A percentile compares a stretch with the other conserved stretches of the same genome.
Conservation (phyloP, 768 basidiomycete species). For the Candolleomyces efflorescens region DNA sequence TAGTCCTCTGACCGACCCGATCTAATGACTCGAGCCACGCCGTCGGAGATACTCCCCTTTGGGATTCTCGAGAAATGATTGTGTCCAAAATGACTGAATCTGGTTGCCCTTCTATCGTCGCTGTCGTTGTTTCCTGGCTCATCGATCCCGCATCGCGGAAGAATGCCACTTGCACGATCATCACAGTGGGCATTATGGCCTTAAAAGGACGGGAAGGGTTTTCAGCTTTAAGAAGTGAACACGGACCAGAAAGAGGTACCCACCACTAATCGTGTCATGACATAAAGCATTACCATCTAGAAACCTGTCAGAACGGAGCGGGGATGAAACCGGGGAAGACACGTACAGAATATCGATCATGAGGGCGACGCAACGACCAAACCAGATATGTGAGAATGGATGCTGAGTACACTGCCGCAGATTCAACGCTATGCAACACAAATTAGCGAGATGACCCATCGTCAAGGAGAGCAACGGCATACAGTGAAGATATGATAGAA, state of each 20-base stretch:
- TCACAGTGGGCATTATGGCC: conserved; percentile 11
- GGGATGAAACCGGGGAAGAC: background rate
- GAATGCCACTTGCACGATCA: conserved; percentile 11
- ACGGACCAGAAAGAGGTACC: conserved; percentile 2
- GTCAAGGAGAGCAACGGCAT: background rate
- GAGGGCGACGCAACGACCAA: conserved; percentile 7
- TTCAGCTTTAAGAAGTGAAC: background rate
- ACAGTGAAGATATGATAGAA: conserved; percentile 8
- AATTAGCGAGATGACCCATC: background rate
- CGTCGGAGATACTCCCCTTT: background rate
- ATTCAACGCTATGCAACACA: conserved; percentile 17
- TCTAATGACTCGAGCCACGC: conserved; percentile 2
- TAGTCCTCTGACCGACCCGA: background rate
- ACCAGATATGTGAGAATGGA: conserved; percentile 17
- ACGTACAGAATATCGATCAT: conserved; percentile 9
- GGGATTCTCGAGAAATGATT: background rate
- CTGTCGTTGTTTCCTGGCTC: conserved; percentile 5
- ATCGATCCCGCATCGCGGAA: conserved; percentile 8
- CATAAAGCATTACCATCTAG: conserved; percentile 13
- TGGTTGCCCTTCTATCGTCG: background rate
- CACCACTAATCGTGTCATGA: conserved; percentile 23
- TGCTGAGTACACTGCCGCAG: conserved; percentile 22
- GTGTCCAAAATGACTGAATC: conserved; percentile 5
- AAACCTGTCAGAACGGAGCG: background rate
- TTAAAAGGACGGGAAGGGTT: background rate